Percentiles rank a stretch among this genome's conserved stretches.
These are phyloP conservation scores for Talaromyces thailandensis DNA, from an alignment of 495 filamentous ascomycete species.

Conservation along the genomic window DNA sequence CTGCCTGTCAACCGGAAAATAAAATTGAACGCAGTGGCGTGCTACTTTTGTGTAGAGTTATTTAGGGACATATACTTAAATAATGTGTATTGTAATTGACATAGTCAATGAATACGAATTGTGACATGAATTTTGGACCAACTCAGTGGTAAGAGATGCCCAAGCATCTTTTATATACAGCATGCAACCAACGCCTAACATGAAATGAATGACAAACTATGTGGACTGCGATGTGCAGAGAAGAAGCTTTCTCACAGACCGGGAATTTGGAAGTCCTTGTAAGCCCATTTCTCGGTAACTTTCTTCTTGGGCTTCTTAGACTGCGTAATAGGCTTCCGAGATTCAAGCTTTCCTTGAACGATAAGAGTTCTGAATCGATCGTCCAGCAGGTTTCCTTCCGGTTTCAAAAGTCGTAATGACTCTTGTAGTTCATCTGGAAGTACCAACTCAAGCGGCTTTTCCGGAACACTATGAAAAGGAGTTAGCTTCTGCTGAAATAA, in stretches of 20 bases:
- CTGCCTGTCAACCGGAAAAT: neutral
- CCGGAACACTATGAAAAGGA: slow-evolving; percentile 47
- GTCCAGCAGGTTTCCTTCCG: slow-evolving; percentile 86
- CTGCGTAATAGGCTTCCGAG: slow-evolving; percentile 65
- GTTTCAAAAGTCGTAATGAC: slow-evolving; percentile 78
- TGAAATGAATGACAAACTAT: neutral
- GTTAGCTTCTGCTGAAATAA: slow-evolving; percentile 15
- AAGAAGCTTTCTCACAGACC: slow-evolving; percentile 16
- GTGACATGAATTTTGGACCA: neutral
- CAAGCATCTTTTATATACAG: neutral
- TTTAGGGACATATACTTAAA: neutral
- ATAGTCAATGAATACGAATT: neutral
- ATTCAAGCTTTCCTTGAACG: slow-evolving; percentile 81
- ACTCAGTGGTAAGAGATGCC: neutral
- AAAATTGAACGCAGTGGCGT: neutral
- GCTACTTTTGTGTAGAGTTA: neutral
- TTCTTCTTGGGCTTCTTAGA: slow-evolving; percentile 68
- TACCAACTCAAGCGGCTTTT: slow-evolving; percentile 76
- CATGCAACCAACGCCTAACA: neutral
- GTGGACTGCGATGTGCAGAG: neutral
- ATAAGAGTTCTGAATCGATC: slow-evolving; percentile 86
- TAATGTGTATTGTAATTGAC: neutral
- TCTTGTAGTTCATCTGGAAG: slow-evolving; percentile 91
- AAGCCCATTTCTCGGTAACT: slow-evolving; percentile 89
- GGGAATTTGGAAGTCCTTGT: slow-evolving; percentile 79